A percentile compares a stretch with the other conserved stretches of the same genome.
Evolutionary conservation across 208 protist genomes (phyloP).

Genomic region (Acanthamoeba royreba): DNA sequence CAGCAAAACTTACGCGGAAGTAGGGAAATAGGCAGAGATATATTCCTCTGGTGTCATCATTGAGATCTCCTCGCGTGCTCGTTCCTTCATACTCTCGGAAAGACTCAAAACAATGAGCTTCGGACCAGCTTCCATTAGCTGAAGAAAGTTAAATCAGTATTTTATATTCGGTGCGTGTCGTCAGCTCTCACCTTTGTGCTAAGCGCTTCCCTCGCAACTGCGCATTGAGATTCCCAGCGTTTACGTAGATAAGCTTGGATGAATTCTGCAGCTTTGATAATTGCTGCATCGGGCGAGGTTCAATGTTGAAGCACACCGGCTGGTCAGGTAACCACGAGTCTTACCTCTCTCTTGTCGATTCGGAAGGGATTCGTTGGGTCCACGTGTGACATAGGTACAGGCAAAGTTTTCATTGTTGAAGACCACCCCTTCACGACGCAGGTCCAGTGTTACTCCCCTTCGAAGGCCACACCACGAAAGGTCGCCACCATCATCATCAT

Average conservation of each 20-base stretch:
- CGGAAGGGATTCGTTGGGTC: neutral
- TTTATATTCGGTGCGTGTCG: neutral
- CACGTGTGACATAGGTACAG: neutral
- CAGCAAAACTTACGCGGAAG: neutral
- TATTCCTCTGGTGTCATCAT: neutral
- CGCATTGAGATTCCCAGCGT: neutral
- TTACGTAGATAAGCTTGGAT: no score
- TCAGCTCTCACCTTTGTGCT: neutral
- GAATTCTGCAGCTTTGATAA: neutral
- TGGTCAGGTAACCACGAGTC: neutral
- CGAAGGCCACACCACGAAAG: neutral
- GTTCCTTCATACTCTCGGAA: neutral
- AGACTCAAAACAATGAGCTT: neutral
- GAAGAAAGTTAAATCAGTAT: neutral
- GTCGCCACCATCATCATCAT: neutral
- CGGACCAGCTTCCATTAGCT: no score
- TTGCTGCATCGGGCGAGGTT: neutral
- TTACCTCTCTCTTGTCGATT: neutral
- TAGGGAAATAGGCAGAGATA: neutral
- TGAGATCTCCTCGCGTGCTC: neutral
- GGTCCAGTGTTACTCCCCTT: neutral
- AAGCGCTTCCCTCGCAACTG: neutral
- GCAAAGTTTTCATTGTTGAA: conserved; percentile 2
- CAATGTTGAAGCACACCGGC: neutral
- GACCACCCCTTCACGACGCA: neutral